Conservation (phyloP, 2,329 filamentous ascomycete species). For the Aspergillus aculeatus region DNA sequence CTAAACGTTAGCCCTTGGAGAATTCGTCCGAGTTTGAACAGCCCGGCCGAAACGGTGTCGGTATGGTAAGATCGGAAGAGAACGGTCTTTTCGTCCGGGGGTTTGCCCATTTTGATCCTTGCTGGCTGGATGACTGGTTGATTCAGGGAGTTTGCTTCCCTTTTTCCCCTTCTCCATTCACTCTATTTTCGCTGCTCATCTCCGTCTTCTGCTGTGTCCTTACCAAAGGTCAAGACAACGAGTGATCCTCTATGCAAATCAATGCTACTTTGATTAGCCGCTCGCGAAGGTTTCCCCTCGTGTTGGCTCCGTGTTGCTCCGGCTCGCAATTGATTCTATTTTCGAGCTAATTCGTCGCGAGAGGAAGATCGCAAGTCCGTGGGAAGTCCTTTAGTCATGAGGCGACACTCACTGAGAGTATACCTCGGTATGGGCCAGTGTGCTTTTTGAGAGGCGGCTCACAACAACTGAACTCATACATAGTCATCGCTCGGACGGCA, state of each 20-base stretch:
- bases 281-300: background rate
- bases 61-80: background rate
- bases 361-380: background rate
- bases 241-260: background rate
- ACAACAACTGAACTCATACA: background rate
- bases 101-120: background rate
- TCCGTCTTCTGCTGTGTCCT: background rate
- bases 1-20: background rate
- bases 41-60: conserved; percentile 7
- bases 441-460: background rate
- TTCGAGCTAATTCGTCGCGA: background rate
- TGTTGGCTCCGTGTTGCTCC: background rate
- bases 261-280: background rate
- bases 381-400: background rate
- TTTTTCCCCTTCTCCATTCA: background rate
- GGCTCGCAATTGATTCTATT: background rate
- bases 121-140: background rate
- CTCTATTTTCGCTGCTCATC: no score
- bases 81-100: background rate
- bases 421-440: no score
- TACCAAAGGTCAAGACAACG: background rate
- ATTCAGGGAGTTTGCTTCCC: background rate
- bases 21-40: conserved; percentile 6
- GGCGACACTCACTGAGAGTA: background rate
- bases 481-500: background rate